phyloP scores from a whole-genome alignment of 176 grass and related monocot species.

The Ensete ventricosum region DNA sequence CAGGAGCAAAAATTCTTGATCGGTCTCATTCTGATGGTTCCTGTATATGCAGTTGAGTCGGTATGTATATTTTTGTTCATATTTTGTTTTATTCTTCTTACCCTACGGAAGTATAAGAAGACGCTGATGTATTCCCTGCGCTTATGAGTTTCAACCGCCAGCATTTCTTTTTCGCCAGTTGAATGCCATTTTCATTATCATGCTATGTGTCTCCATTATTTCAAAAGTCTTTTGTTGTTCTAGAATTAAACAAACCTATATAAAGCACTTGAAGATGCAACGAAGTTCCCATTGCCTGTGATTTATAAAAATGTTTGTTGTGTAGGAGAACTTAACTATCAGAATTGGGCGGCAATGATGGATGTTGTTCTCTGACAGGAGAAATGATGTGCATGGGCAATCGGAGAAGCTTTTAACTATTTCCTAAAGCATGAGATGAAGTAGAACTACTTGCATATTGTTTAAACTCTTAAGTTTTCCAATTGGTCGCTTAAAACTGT shows the following conservation, averaged over 20 bases:
- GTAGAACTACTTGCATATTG: too few relatives aligned
- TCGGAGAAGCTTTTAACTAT: too few relatives aligned
- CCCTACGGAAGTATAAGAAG: not conserved
- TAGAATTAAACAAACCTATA: not conserved
- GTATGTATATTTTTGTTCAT: constrained; percentile 38
- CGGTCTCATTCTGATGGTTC: constrained; percentile 98
- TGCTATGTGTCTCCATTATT: not conserved
- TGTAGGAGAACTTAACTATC: too few relatives aligned
- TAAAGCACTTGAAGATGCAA: not conserved
- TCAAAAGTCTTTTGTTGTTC: not conserved
- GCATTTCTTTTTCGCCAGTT: not conserved
- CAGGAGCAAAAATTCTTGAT: constrained; percentile 98
- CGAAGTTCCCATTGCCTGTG: not conserved
- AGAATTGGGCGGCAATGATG: too few relatives aligned
- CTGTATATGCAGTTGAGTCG: constrained; percentile 91
- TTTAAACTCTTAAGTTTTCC: too few relatives aligned
- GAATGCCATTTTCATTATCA: not conserved
- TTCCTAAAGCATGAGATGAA: too few relatives aligned
- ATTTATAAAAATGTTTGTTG: not conserved
- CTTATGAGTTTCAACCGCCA: too few relatives aligned
- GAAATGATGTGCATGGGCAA: too few relatives aligned
- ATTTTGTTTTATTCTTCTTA: not conserved
- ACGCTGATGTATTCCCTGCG: too few relatives aligned
- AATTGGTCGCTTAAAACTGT: too few relatives aligned
- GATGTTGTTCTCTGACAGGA: too few relatives aligned